phyloP scores from a whole-genome alignment of 2,329 filamentous ascomycete species.

The Trichoderma sp. region DNA sequence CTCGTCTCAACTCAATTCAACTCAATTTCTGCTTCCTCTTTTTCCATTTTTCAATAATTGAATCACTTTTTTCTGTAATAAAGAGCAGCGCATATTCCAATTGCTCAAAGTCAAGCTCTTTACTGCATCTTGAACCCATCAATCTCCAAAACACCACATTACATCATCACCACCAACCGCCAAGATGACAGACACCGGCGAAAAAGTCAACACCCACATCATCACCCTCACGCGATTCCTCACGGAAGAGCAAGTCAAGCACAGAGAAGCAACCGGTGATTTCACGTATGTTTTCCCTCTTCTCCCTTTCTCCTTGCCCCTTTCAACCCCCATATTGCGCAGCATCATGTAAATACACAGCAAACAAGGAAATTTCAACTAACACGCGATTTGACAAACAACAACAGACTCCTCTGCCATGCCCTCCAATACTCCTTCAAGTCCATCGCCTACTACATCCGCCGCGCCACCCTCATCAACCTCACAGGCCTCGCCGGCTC shows the following conservation, averaged over 20 bases:
- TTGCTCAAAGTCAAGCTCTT: not conserved
- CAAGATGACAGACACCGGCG: slow-evolving; percentile 51
- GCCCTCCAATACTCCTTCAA: slow-evolving; percentile 99
- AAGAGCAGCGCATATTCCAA: not conserved
- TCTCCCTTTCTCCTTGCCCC: too few species aligned
- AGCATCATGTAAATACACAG: not conserved
- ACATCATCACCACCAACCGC: slow-evolving; percentile 25
- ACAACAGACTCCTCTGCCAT: slow-evolving; percentile 82
- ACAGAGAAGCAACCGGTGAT: slow-evolving; percentile 94
- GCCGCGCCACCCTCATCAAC: slow-evolving; percentile 91
- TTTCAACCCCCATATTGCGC: not conserved
- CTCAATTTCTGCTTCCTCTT: not conserved
- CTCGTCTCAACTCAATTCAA: not conserved
- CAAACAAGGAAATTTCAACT: not conserved
- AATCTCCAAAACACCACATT: slow-evolving; percentile 19
- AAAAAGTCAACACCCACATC: slow-evolving; percentile 94
- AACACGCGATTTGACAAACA: not conserved
- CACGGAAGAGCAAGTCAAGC: slow-evolving; percentile 92
- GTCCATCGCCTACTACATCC: slow-evolving; percentile 99
- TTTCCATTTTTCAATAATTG: not conserved
- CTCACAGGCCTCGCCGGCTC: slow-evolving; percentile 93
- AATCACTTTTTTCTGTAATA: not conserved
- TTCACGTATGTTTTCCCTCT: slow-evolving; percentile 74
- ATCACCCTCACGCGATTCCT: slow-evolving; percentile 93
- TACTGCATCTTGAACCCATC: not conserved